Conservation (phyloP, 2,329 filamentous ascomycete genomes). For the Alternaria solani region DNA sequence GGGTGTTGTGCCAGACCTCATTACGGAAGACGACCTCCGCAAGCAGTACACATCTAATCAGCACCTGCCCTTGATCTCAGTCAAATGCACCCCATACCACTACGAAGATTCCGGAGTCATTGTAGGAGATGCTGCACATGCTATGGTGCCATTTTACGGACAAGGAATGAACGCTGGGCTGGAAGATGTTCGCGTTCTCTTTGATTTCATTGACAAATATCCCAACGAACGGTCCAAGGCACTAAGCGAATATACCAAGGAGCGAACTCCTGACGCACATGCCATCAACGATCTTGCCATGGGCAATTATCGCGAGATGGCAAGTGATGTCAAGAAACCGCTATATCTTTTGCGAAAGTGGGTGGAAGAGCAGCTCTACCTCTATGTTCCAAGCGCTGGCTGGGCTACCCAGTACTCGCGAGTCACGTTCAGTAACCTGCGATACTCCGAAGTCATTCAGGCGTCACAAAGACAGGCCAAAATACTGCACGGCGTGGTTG, state of each 20-base stretch:
- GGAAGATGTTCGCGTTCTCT: constrained; percentile 90
- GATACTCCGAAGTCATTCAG: constrained; percentile 82
- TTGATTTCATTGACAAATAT: constrained; percentile 78
- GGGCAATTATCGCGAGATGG: constrained; percentile 94
- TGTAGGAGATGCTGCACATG: constrained; percentile 91
- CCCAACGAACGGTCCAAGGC: constrained; percentile 56
- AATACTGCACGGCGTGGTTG: constrained; percentile 43
- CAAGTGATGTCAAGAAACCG: constrained; percentile 79
- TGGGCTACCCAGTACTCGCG: constrained; percentile 94
- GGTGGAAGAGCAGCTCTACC: constrained; percentile 83
- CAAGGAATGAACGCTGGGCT: constrained; percentile 98
- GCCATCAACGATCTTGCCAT: constrained; percentile 93
- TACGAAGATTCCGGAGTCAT: constrained; percentile 80
- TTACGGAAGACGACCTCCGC: constrained; percentile 71
- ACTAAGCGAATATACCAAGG: constrained; percentile 75
- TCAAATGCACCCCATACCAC: constrained; percentile 93
- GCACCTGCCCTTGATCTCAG: constrained; percentile 89
- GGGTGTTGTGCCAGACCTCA: constrained; percentile 75
- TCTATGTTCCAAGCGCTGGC: constrained; percentile 77
- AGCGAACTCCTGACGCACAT: constrained; percentile 79
- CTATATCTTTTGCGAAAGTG: constrained; percentile 83
- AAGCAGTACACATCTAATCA: constrained; percentile 82
- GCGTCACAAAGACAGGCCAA: constrained; percentile 63
- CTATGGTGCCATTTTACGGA: constrained; percentile 98
- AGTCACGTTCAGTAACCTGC: constrained; percentile 91